A percentile compares a stretch with the other conserved stretches of the same genome.
Conservation (phyloP, 73 alveolate genomes). For the Paramecium sonneborni region DNA sequence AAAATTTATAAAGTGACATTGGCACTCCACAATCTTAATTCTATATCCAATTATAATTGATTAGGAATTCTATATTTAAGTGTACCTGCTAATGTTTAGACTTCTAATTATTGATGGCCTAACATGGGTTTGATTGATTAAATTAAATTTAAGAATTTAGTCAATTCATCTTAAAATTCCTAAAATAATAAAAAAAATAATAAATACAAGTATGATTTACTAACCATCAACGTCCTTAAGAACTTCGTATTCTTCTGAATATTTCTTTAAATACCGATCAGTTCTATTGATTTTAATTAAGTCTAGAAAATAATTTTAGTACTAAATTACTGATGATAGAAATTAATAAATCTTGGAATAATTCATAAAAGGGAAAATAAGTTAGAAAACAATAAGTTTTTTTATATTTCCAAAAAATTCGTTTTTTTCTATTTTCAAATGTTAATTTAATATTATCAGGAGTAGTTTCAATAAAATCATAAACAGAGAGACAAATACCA, state of each 20-base stretch:
- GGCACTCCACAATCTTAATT: constrained; percentile 61
- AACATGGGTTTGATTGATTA: background rate
- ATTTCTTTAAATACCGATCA: background rate
- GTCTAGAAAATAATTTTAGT: background rate
- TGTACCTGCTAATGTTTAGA: constrained; percentile 51
- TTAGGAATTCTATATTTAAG: constrained; percentile 16
- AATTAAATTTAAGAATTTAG: background rate
- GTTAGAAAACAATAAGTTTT: constrained; percentile 61
- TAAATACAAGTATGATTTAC: background rate
- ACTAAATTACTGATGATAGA: constrained; percentile 16
- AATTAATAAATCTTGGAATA: constrained; percentile 52
- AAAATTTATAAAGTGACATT: constrained; percentile 27
- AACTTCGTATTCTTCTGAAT: constrained; percentile 50
- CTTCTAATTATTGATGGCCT: constrained; percentile 32
- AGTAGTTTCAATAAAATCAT: constrained; percentile 62
- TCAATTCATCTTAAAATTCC: constrained; percentile 26
- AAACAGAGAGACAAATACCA: constrained; percentile 52
- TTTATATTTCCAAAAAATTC: constrained; percentile 62
- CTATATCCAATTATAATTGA: background rate
- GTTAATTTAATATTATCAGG: constrained; percentile 43
- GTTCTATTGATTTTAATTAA: constrained; percentile 63
- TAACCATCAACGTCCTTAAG: constrained; percentile 62
- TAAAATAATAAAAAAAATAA: background rate
- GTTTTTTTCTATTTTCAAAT: constrained; percentile 40
- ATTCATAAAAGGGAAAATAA: constrained; percentile 60